These are phyloP conservation scores for Exsudoporus floridanus DNA, from an alignment of 1,284 basidiomycete species.

Conservation along the genomic window DNA sequence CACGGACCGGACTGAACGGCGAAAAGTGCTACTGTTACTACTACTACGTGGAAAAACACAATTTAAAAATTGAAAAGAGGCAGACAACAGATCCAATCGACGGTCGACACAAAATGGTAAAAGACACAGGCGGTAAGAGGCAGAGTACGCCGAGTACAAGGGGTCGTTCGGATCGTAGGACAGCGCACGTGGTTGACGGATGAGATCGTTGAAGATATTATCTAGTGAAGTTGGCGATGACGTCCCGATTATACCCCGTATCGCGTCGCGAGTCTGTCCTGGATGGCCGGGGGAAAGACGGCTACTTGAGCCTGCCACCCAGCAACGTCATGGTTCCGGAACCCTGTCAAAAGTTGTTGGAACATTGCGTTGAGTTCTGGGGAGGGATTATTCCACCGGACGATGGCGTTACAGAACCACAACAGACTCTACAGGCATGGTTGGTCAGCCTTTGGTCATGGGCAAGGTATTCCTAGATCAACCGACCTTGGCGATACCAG, in stretches of 20 bases:
- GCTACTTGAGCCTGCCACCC: conserved; percentile 78
- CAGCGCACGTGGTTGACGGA: conserved; percentile 8
- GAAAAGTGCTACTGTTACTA: conserved; percentile 26
- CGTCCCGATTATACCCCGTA: conserved; percentile 62
- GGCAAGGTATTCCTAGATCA: neutral
- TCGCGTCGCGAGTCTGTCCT: conserved; percentile 70
- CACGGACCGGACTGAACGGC: conserved; percentile 14
- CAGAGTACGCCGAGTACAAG: conserved; percentile 12
- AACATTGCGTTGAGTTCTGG: conserved; percentile 90
- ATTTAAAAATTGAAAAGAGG: neutral
- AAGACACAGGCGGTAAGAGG: conserved; percentile 19
- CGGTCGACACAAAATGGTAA: conserved; percentile 20
- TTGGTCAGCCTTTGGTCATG: conserved; percentile 8
- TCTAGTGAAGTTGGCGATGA: neutral
- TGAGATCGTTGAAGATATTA: conserved; percentile 21
- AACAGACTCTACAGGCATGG: conserved; percentile 65
- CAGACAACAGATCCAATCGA: conserved; percentile 26
- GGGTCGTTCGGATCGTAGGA: conserved; percentile 14
- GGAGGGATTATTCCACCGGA: conserved; percentile 89
- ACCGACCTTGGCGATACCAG: conserved; percentile 82
- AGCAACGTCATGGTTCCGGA: conserved; percentile 80
- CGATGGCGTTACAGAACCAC: conserved; percentile 97
- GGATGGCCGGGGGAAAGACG: conserved; percentile 75
- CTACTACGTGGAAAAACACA: conserved; percentile 22
- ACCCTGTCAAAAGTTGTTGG: conserved; percentile 76